A percentile compares a stretch with the other conserved stretches of the same genome.
Conservation (phyloP, 495 filamentous ascomycete species). For the Cudoniella acicularis region DNA sequence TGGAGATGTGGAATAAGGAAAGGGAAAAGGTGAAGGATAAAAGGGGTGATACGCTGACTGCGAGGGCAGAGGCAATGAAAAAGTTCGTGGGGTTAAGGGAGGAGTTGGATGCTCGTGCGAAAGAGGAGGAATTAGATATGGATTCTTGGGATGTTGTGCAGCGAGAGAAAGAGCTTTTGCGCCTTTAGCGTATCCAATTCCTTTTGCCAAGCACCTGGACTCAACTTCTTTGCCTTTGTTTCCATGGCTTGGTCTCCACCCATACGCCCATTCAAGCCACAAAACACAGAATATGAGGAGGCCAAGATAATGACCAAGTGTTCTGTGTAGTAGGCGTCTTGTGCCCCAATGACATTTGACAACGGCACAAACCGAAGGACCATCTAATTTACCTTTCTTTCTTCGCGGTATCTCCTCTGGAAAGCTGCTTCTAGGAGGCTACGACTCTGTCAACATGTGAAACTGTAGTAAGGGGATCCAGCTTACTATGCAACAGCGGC, state of each 20-base stretch:
- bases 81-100: no score
- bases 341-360: background rate
- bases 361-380: background rate
- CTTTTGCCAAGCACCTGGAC: background rate
- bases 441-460: no score
- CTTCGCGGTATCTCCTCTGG: background rate
- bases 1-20: no score
- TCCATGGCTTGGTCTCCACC: background rate
- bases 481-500: background rate
- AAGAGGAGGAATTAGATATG: no score
- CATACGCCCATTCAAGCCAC: background rate
- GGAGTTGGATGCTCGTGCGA: no score
- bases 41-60: no score
- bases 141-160: no score
- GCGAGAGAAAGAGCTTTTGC: no score
- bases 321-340: background rate
- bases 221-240: background rate
- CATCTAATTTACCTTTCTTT: no score
- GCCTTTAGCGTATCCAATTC: background rate
- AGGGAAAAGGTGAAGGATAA: no score
- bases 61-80: no score
- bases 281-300: background rate
- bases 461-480: background rate
- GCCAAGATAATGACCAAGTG: background rate
- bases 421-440: background rate